phyloP scores from a whole-genome alignment of 352 stramenopile genomes.

The Pythium dissimile region DNA sequence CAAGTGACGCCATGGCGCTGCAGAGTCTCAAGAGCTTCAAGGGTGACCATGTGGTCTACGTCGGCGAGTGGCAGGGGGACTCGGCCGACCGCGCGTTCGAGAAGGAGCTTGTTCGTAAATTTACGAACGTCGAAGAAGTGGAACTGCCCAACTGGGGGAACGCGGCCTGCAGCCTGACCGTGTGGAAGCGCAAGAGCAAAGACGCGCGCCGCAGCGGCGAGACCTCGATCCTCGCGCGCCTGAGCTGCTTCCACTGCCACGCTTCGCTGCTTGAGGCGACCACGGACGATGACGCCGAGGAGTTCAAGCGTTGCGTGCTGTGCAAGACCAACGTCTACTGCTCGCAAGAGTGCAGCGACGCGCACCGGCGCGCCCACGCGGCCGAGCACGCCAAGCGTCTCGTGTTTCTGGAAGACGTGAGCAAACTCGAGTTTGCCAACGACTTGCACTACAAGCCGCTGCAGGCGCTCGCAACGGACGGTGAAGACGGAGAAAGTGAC shows the following conservation, averaged over 20 bases:
- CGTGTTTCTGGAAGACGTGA: slow-evolving; percentile 59
- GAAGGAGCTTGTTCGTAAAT: slow-evolving; percentile 46
- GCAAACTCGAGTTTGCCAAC: slow-evolving; percentile 60
- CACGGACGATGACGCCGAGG: slow-evolving; percentile 30
- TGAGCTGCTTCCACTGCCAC: slow-evolving; percentile 58
- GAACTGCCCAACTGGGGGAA: slow-evolving; percentile 78
- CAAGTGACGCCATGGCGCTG: slow-evolving; percentile 57
- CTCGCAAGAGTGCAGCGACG: slow-evolving; percentile 41
- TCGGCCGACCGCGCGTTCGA: slow-evolving; percentile 70
- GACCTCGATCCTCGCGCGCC: slow-evolving; percentile 15
- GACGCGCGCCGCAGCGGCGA: slow-evolving; percentile 5
- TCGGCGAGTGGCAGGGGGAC: slow-evolving; percentile 81
- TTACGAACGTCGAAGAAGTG: slow-evolving; percentile 49
- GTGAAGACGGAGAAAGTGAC: slow-evolving; percentile 26
- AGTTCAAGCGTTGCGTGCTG: slow-evolving; percentile 60
- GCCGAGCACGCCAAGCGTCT: slow-evolving; percentile 68
- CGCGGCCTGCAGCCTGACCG: slow-evolving; percentile 66
- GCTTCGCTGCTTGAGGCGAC: slow-evolving; percentile 26
- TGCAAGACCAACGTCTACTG: slow-evolving; percentile 85
- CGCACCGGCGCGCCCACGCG: slow-evolving; percentile 36
- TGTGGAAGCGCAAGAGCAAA: slow-evolving; percentile 51
- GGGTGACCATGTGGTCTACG: slow-evolving; percentile 57
- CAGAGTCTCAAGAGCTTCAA: slow-evolving; percentile 58
- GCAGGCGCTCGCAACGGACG: slow-evolving; percentile 24
- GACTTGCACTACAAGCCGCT: slow-evolving; percentile 57